Evolutionary conservation across 2,329 filamentous ascomycete species (phyloP).

Genomic region (Sporothrix pallida): DNA sequence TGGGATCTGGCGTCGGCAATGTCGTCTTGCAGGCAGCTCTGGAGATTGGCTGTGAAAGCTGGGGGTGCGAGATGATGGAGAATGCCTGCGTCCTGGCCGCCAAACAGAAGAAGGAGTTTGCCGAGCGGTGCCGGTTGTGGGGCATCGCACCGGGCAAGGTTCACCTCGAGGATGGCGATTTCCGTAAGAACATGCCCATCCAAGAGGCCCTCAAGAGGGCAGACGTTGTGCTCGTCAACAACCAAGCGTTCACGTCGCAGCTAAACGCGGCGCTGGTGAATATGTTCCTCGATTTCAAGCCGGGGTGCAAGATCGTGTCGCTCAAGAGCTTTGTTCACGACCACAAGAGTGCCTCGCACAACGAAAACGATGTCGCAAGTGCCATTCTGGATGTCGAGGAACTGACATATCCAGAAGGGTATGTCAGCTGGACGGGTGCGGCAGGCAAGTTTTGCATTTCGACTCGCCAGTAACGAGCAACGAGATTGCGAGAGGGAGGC

Average conservation of each 20-base stretch:
- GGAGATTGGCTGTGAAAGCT: conserved; percentile 91
- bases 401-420: conserved; percentile 65
- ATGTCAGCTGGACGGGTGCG: conserved; percentile 90
- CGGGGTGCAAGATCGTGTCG: conserved; percentile 87
- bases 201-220: conserved; percentile 77
- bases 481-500: neutral
- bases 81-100: conserved; percentile 84
- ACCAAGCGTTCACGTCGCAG: conserved; percentile 89
- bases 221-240: conserved; percentile 97
- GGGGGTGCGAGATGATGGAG: conserved; percentile 95
- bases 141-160: conserved; percentile 80
- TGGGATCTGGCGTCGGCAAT: conserved; percentile 95
- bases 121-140: conserved; percentile 86
- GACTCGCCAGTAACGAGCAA: conserved; percentile 65
- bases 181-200: conserved; percentile 74
- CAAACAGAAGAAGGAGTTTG: conserved; percentile 81
- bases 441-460: conserved; percentile 89
- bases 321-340: conserved; percentile 89
- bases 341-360: conserved; percentile 76
- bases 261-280: conserved; percentile 84
- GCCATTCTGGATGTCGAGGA: conserved; percentile 80
- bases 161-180: conserved; percentile 82
- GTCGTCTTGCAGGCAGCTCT: conserved; percentile 93
- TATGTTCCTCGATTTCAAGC: conserved; percentile 92
- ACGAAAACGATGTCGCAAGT: conserved; percentile 77